Base-by-base conservation (phyloP, 306 rosid species). In the Cucurbita argyrosperma region DNA sequence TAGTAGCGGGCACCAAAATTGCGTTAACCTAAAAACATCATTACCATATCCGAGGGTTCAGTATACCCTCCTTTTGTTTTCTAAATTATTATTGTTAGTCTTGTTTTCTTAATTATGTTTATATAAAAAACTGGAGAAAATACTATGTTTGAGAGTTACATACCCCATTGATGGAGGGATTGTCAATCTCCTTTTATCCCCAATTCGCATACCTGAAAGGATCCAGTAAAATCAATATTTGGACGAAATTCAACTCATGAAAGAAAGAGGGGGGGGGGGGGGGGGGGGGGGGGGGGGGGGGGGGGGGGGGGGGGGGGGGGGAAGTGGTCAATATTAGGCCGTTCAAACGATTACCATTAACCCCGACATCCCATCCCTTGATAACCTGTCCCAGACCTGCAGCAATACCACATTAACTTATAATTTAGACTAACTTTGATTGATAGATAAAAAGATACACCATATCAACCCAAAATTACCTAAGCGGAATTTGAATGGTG, bases 111-210 rank as follows among this genome's bases (percentile, higher is more conserved):
- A 26, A 49, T 49, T 49, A 49, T 49, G 53, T 4, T 49, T 49
- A 13, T 49, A 49, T 6, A 49, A 49, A 50, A 19, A 19, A 19
- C 19, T 19, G 19, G 19, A 19, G 19, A 47, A 1, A 49, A 3
- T 2, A 45, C 10, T 8, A 45, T 8, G 46, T 42, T 42, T 42
- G 46, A 52, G 4, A 52, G 7, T 1, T 15, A 77, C 77, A 72
- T 88, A 95, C 99, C 99, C 99, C 99, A 95, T 91, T 23, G 89
- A 82, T 43, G 99, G 99, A 75, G 99, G 99, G 82, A 95, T 78
- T 8, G 96, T 87, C 71, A 95, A 81, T 83, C 89, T 87, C 83
- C 99, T 88, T 81, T 95, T 95, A 84, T 95, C 99, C 56, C 99
- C 99, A 45, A 88, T 56, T 65, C 97, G 93, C 99, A 95, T 95